phyloP scores from a whole-genome alignment of 345 rosid genomes.

The Corymbia maculata region DNA sequence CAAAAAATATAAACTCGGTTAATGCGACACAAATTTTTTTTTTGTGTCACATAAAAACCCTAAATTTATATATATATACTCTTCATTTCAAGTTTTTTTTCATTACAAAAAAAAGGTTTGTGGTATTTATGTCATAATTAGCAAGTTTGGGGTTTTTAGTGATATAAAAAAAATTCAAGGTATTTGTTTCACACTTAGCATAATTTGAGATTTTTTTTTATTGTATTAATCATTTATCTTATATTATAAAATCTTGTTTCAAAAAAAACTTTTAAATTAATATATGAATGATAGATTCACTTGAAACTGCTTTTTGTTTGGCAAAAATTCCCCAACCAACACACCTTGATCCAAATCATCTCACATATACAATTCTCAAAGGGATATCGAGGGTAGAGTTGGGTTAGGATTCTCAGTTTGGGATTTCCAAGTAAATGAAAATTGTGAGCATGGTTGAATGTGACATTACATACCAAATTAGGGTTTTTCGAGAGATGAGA shows the following conservation, averaged over 20 bases:
- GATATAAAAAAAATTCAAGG: rapidly evolving
- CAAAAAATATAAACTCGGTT: no score
- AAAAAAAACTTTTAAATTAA: no score
- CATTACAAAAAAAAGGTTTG: neutral
- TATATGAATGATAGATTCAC: no score
- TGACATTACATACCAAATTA: rapidly evolving
- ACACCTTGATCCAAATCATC: rapidly evolving
- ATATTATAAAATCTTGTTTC: no score
- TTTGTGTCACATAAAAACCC: no score
- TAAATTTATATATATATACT: rapidly evolving
- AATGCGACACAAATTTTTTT: no score
- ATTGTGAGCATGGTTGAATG: no score
- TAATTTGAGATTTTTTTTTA: no score
- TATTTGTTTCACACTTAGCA: neutral
- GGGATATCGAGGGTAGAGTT: no score
- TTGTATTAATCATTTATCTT: rapidly evolving
- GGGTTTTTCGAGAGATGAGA: no score
- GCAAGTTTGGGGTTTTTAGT: neutral
- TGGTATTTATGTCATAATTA: rapidly evolving
- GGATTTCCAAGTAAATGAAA: no score
- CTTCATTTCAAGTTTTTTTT: rapidly evolving
- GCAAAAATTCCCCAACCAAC: neutral
- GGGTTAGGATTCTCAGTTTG: rapidly evolving
- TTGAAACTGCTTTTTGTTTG: rapidly evolving
- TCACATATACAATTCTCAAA: no score